A percentile compares a stretch with the other conserved stretches of the same genome.
Evolutionary conservation across 164 flowering plant genomes (phyloP).

Genomic region (Liriodendron chinense): DNA sequence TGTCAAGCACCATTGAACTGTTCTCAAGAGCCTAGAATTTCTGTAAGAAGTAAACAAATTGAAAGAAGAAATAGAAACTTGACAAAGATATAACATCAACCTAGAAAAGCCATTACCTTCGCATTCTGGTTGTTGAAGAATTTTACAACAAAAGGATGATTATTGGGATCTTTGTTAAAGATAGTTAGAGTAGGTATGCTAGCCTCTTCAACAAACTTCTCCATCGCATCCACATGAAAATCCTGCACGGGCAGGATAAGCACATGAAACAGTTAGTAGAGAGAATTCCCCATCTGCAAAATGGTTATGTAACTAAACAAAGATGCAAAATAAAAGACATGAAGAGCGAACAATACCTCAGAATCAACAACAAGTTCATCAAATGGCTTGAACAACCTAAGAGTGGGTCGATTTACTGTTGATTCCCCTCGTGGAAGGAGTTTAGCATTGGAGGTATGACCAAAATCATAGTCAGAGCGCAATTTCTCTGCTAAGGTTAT

Average conservation of each 20-base stretch:
- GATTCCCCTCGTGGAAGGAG: conserved; percentile 79
- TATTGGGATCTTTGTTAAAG: conserved; percentile 63
- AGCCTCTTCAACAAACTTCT: conserved; percentile 71
- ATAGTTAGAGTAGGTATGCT: conserved; percentile 60
- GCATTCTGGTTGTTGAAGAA: conserved; percentile 61
- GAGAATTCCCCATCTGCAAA: neutral
- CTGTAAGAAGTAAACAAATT: neutral
- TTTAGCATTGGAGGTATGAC: conserved; percentile 78
- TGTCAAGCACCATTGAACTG: neutral
- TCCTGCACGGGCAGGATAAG: conserved; percentile 40
- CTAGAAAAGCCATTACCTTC: conserved; percentile 46
- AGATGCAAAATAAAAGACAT: neutral
- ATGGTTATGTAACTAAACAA: neutral
- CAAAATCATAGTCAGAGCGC: conserved; percentile 84
- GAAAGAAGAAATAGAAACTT: neutral
- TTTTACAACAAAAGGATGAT: conserved; percentile 68
- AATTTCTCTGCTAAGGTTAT: conserved; percentile 60
- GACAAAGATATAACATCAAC: neutral
- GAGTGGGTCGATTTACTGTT: conserved; percentile 54
- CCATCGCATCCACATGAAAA: conserved; percentile 57
- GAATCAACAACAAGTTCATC: conserved; percentile 86
- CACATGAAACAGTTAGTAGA: neutral
- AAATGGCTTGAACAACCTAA: conserved; percentile 89
- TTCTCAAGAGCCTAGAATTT: neutral
- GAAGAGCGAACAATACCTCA: conserved; percentile 46